Base-by-base conservation (phyloP, 148 eudicot genomes). In the Silene latifolia region DNA sequence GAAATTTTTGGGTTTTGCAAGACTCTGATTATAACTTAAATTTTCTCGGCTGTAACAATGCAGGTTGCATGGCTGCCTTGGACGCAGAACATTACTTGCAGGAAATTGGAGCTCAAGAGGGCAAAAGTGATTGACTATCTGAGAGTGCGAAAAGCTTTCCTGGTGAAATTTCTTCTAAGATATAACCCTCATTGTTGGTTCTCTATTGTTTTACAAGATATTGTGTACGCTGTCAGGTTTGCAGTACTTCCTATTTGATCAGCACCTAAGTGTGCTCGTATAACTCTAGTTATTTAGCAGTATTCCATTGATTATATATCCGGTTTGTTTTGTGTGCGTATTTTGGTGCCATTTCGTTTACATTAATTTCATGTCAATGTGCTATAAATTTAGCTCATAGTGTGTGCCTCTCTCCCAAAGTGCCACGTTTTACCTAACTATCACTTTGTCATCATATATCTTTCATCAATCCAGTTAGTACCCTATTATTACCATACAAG, bases 21-120 rank as follows among this genome's bases (percentile, higher is more conserved):
- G n/a, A n/a, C n/a, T n/a, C n/a, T 47, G 47, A 56, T 53, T 19
- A 42, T 42, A n/a, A 56, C 7, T 7, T 60, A 20, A 20, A 2
- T 48, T 7, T 69, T 56, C 0, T n/a, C 0, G 19, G 46, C 64
- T 75, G 14, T 32, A 19, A 46, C 21, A 24, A 23, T 80, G 81
- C 87, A 91, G 97, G 97, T 27, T 89, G 97, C 80, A 91, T 89
- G 97, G 97, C 92, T 44, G 97, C 97, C 19, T 72, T 91, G 80
- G 97, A 89, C 29, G 92, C 93, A 32, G 97, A 91, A 75, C 97
- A 91, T 79, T 91, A 89, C 80, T 79, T 91, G 81, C 97, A 89
- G 75, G 93, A 91, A 78, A 77, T 89, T 57, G 93, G 97, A 48
- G 39, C 84, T 42, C 97, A 88, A 71, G 83, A 86, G 80, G 93